Evolutionary conservation across 2,329 filamentous ascomycete species (phyloP).

Genomic region (Periglandula ipomoeae): DNA sequence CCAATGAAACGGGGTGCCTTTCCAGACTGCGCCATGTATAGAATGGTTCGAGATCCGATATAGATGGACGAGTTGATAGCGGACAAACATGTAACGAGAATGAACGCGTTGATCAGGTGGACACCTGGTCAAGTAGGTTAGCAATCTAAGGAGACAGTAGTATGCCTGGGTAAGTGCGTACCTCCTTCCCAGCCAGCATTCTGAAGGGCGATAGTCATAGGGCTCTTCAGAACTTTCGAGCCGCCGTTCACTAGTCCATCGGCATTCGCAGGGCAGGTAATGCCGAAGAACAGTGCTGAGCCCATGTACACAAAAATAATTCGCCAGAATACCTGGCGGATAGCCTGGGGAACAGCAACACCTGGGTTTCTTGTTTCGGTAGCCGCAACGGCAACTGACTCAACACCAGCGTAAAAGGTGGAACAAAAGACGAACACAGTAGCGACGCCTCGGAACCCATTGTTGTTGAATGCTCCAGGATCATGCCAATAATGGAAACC

Average conservation of each 20-base stretch:
- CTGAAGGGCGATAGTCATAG: constrained; percentile 65
- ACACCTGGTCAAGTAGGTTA: constrained; percentile 29
- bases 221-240: constrained; percentile 58
- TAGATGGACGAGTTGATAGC: constrained; percentile 71
- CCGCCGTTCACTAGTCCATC: constrained; percentile 50
- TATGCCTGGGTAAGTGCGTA: constrained; percentile 5
- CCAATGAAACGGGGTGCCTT: constrained; percentile 64
- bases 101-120: constrained; percentile 70
- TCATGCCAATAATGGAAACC: constrained; percentile 65
- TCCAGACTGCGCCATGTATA: constrained; percentile 66
- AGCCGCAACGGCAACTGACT: constrained; percentile 53
- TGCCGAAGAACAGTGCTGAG: constrained; percentile 63
- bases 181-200: constrained; percentile 66
- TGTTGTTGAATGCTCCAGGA: constrained; percentile 57
- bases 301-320: constrained; percentile 59
- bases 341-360: constrained; percentile 46
- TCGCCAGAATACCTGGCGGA: constrained; percentile 52
- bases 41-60: constrained; percentile 63
- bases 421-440: constrained; percentile 61
- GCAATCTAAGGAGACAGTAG: neutral
- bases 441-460: constrained; percentile 58
- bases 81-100: constrained; percentile 62
- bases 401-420: constrained; percentile 62
- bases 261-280: constrained; percentile 64
- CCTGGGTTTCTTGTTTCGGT: constrained; percentile 51